Evolutionary conservation across 495 filamentous ascomycete genomes (phyloP).

Genomic region (Aspergillus avenaceus): DNA sequence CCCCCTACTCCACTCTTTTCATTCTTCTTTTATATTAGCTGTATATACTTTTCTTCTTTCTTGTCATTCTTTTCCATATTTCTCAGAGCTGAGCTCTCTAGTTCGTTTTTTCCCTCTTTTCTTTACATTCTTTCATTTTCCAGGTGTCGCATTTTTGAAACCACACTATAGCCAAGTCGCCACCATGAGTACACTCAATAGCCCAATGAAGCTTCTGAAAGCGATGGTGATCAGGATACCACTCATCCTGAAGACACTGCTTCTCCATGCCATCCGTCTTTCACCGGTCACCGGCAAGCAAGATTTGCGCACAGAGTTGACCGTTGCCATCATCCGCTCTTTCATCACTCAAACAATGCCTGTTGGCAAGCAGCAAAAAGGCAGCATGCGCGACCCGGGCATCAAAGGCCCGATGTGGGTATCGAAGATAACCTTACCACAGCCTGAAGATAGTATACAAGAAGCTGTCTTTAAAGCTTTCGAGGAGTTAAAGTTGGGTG

Average conservation of each 20-base stretch:
- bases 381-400: constrained; percentile 56
- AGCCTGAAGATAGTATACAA: constrained; percentile 54
- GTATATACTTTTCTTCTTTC: not conserved
- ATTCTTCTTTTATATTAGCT: not conserved
- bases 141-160: not conserved
- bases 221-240: constrained; percentile 58
- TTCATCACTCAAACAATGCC: constrained; percentile 46
- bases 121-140: not conserved
- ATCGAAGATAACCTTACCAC: constrained; percentile 56
- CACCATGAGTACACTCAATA: constrained; percentile 19
- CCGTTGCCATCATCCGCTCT: constrained; percentile 63
- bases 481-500: constrained; percentile 51
- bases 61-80: no score
- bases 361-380: constrained; percentile 60
- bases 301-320: constrained; percentile 73
- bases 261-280: constrained; percentile 61
- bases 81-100: no score
- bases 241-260: constrained; percentile 59
- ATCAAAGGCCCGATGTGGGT: constrained; percentile 83
- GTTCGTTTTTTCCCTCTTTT: not conserved
- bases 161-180: not conserved
- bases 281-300: constrained; percentile 69
- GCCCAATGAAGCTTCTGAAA: constrained; percentile 36
- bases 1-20: not conserved
- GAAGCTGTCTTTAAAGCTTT: constrained; percentile 60